Conservation (phyloP, 2,329 filamentous ascomycete genomes). For the Cercospora sp. region DNA sequence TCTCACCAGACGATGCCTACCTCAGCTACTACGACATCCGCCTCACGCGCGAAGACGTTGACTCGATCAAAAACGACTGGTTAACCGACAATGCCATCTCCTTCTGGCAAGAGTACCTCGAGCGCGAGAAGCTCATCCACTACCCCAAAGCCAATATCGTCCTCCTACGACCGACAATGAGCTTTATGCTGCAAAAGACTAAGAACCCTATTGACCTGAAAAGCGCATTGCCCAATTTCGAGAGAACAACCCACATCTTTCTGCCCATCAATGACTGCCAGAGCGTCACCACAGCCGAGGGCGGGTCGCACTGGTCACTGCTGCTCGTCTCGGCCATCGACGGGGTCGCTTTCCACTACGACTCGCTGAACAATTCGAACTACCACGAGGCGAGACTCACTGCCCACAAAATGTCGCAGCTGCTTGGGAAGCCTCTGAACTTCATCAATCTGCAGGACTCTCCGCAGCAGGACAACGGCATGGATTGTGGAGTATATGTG, state of each 20-base stretch:
- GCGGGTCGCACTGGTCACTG: constrained; percentile 91
- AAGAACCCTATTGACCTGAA: constrained; percentile 57
- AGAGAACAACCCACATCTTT: constrained; percentile 84
- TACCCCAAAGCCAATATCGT: constrained; percentile 84
- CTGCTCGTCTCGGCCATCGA: constrained; percentile 87
- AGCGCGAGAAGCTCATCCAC: constrained; percentile 78
- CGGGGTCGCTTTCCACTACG: constrained; percentile 93
- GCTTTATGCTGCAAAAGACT: constrained; percentile 82
- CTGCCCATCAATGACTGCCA: constrained; percentile 89
- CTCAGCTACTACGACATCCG: constrained; percentile 60
- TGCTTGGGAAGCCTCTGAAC: constrained; percentile 67
- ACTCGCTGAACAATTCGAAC: constrained; percentile 78
- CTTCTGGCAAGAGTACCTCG: constrained; percentile 97
- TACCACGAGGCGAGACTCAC: constrained; percentile 69
- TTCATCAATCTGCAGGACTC: constrained; percentile 83
- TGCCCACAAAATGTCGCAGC: constrained; percentile 65
- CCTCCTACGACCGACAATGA: constrained; percentile 89
- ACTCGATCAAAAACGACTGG: constrained; percentile 89
- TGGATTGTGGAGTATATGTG: constrained; percentile 93
- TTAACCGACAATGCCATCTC: constrained; percentile 95
- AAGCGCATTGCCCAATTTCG: constrained; percentile 78
- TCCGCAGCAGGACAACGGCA: constrained; percentile 88
- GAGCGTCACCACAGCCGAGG: constrained; percentile 76
- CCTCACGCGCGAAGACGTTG: constrained; percentile 89
- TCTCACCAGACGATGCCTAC: constrained; percentile 51